A percentile compares a stretch with the other conserved stretches of the same genome.
phyloP scores from a whole-genome alignment of 495 filamentous ascomycete species.

The Elasticomyces elasticus region DNA sequence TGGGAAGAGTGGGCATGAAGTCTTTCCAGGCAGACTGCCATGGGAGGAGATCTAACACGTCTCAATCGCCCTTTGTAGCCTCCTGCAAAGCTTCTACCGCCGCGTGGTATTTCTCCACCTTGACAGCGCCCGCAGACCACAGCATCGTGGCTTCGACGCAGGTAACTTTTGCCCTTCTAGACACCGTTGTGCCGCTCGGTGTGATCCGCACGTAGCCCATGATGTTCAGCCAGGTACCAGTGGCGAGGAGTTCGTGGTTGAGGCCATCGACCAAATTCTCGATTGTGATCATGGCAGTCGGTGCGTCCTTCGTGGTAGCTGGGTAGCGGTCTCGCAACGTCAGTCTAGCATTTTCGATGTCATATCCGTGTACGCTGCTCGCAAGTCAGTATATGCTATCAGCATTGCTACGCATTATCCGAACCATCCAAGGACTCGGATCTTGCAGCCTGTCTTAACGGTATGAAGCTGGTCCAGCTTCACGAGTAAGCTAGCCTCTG shows the following conservation, averaged over 20 bases:
- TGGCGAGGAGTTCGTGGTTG: conserved; percentile 51
- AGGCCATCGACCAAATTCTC: conserved; percentile 56
- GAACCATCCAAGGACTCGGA: conserved; percentile 89
- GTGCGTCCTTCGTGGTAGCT: conserved; percentile 24
- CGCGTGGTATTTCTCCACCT: conserved; percentile 16
- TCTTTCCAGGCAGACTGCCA: conserved; percentile 16
- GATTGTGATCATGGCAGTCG: conserved; percentile 55
- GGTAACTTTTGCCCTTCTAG: not conserved
- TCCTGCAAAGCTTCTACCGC: conserved; percentile 12
- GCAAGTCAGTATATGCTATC: not conserved
- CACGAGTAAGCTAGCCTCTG: conserved; percentile 49
- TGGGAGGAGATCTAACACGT: conserved; percentile 9
- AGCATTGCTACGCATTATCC: conserved; percentile 22
- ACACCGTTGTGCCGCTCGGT: not conserved
- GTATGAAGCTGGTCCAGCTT: conserved; percentile 55
- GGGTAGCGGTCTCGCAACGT: conserved; percentile 59
- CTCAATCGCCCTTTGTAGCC: not conserved
- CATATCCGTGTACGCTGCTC: conserved; percentile 60
- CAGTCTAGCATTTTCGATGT: conserved; percentile 46
- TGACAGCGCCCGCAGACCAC: conserved; percentile 26
- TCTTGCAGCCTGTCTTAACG: conserved; percentile 54
- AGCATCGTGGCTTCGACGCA: conserved; percentile 23
- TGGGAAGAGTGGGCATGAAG: conserved; percentile 11
- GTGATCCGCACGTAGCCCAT: conserved; percentile 61
- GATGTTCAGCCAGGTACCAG: conserved; percentile 86